phyloP scores from a whole-genome alignment of 306 rosid genomes.

The Sesbania bispinosa region DNA sequence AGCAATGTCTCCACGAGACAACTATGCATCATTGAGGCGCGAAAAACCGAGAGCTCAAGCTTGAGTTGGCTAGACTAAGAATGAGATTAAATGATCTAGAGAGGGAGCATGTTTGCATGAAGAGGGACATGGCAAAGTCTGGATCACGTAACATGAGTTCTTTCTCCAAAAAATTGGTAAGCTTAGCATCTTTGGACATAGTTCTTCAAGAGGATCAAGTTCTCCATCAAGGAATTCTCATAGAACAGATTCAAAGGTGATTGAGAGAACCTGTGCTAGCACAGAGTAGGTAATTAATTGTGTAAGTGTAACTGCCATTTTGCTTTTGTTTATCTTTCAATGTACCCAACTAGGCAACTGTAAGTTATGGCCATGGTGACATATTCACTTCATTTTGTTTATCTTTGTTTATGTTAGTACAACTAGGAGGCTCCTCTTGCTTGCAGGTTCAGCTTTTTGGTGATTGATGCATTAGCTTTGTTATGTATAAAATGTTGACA shows the following conservation, averaged over 20 bases:
- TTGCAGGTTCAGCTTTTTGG: slow-evolving; percentile 40
- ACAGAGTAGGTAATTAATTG: slow-evolving; percentile 64
- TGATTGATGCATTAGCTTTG: slow-evolving; percentile 28
- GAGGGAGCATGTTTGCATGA: slow-evolving; percentile 97
- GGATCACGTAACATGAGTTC: slow-evolving; percentile 84
- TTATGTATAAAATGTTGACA: slow-evolving; percentile 23
- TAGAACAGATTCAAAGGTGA: slow-evolving; percentile 92
- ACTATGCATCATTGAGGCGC: slow-evolving; percentile 88
- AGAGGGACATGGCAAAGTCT: slow-evolving; percentile 93
- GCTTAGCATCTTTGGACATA: slow-evolving; percentile 73
- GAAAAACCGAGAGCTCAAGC: slow-evolving; percentile 99
- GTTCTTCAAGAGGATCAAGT: slow-evolving; percentile 84
- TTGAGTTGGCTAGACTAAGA: slow-evolving; percentile 80
- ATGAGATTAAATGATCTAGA: slow-evolving; percentile 96
- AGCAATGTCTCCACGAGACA: slow-evolving; percentile 98
- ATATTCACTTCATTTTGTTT: slow-evolving; percentile 24
- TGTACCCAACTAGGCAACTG: slow-evolving; percentile 35
- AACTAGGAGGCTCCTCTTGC: slow-evolving; percentile 37
- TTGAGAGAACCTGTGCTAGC: slow-evolving; percentile 97
- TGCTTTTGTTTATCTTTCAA: neutral
- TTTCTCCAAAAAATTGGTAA: slow-evolving; percentile 78
- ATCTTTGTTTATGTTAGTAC: slow-evolving; percentile 37
- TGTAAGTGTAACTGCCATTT: slow-evolving; percentile 18
- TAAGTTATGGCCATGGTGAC: slow-evolving; percentile 44
- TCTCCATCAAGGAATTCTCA: slow-evolving; percentile 86